These are phyloP conservation scores for Lycium barbarum DNA, from an alignment of 257 asterid genomes.

Conservation along the genomic window DNA sequence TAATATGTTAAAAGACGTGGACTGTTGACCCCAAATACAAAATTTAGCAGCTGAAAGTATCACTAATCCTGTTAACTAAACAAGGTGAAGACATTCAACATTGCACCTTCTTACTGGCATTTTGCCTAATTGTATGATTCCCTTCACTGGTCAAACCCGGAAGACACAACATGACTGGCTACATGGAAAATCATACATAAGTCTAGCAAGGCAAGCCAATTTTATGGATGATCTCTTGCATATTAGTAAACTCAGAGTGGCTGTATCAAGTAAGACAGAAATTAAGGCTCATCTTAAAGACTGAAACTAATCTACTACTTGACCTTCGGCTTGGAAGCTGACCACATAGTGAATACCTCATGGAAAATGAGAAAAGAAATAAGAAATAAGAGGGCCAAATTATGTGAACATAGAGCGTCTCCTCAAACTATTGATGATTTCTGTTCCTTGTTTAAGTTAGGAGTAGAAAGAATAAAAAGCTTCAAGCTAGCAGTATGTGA, in stretches of 20 bases:
- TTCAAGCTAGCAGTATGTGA: neutral
- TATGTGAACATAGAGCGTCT: neutral
- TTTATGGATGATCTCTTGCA: conserved; percentile 14
- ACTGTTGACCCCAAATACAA: neutral
- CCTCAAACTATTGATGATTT: neutral
- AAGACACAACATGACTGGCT: neutral
- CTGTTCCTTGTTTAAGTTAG: neutral
- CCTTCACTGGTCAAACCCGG: neutral
- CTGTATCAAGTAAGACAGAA: neutral
- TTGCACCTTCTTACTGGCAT: neutral
- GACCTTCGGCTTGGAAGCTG: neutral
- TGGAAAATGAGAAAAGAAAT: neutral
- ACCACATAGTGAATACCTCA: neutral
- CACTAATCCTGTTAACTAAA: conserved; percentile 6
- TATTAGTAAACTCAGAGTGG: neutral
- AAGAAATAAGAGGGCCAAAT: neutral
- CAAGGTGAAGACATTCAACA: neutral
- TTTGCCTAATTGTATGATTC: neutral
- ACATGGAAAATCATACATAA: neutral
- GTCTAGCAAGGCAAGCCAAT: neutral
- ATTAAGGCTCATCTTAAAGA: neutral
- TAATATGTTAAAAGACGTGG: conserved; percentile 9
- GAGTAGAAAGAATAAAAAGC: neutral
- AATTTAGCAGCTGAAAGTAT: neutral
- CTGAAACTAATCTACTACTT: neutral